phyloP scores from a whole-genome alignment of 495 filamentous ascomycete species.

The Trichoderma gamsii region DNA sequence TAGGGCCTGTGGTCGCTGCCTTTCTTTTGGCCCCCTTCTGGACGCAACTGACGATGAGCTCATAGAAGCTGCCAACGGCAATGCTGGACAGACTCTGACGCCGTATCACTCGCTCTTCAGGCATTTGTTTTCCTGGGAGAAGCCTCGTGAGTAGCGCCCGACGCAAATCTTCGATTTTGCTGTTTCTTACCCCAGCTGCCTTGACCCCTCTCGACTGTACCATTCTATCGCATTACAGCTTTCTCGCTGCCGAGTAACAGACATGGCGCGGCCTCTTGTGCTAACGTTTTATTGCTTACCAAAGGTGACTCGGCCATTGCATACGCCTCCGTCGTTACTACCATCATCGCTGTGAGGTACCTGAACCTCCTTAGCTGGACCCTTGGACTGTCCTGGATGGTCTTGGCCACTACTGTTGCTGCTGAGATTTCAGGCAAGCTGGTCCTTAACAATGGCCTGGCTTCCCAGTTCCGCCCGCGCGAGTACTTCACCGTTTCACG shows the following conservation, averaged over 20 bases:
- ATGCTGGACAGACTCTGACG: conserved; percentile 73
- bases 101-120: conserved; percentile 96
- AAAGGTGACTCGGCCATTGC: conserved; percentile 77
- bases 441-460: conserved; percentile 69
- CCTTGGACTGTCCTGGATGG: conserved; percentile 76
- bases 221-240: neutral
- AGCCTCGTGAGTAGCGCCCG: conserved; percentile 36
- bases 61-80: conserved; percentile 6
- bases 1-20: neutral
- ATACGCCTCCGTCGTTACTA: conserved; percentile 61
- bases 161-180: neutral
- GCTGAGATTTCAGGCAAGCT: conserved; percentile 73
- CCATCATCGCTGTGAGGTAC: conserved; percentile 88
- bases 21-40: neutral
- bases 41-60: conserved; percentile 10
- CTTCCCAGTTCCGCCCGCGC: conserved; percentile 79
- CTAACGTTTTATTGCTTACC: conserved; percentile 22
- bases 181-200: neutral
- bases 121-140: conserved; percentile 66
- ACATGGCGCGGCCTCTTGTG: conserved; percentile 40
- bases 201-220: neutral
- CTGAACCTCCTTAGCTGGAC: conserved; percentile 80
- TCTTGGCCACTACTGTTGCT: conserved; percentile 58
- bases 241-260: neutral
- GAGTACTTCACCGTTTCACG: conserved; percentile 89